Evolutionary conservation across 1,284 basidiomycete species (phyloP), one percentile per base, ranked within the genome.

Genomic region (Cerrena zonata): DNA sequence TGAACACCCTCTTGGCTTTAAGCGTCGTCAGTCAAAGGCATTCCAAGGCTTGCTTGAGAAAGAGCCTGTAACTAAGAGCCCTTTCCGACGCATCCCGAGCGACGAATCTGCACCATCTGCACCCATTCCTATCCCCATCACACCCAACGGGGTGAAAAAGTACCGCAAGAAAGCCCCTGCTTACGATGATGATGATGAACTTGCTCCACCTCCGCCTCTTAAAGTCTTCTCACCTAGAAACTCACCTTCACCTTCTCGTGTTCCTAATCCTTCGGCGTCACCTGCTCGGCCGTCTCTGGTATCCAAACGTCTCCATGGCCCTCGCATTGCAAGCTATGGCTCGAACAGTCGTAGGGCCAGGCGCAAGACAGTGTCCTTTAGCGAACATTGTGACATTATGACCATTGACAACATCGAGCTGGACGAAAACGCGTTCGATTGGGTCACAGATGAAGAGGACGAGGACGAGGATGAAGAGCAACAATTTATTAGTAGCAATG

Each of bases 321-420:
- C 92, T 3, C 82, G 90, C 25, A 66, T 77, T 2, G 78, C 74
- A 43, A 74, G 48, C 74, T 30, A 69, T 69, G 34, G 62, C 61
- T 24, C 56, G 66, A 73, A 54, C n/a, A 62, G 66, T 50, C 79
- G 66, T 62, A 76, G 76, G 51, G 78, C 76, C 60, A 76, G 76
- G 36, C 71, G 82, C 55, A 89, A 93, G 68, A 94, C 86, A 0
- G 94, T 96, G 44, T 91, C 86, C 0, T 96, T 92, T 58, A 80
- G 91, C 65, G 83, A 89, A 58, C 77, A 83, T 5, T 91, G 90
- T 56, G 91, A 95, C 58, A 91, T 96, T 23, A 73, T 94, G 52
- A 92, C 95, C 65, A 92, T 91, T 63, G 85, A 90, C 52, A 69
- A 84, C 40, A 79, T 63, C 18, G 58, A 61, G 48, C 42, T 65